Conservation (phyloP, 2,329 filamentous ascomycete genomes). For the Volutella citrinella region DNA sequence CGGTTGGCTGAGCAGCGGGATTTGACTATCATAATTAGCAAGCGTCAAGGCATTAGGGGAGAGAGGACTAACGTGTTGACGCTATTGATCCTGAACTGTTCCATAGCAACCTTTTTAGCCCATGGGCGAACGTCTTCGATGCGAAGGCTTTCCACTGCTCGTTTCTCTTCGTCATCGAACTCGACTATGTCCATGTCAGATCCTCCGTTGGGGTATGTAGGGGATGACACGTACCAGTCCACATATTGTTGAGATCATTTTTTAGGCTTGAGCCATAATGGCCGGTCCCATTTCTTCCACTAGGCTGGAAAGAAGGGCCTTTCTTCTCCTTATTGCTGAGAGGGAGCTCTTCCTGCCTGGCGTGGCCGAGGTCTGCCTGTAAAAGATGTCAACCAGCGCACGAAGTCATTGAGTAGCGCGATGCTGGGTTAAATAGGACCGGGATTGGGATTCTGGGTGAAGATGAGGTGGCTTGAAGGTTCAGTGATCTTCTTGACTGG, state of each 20-base stretch:
- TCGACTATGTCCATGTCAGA: too few relatives aligned
- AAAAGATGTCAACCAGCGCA: background rate
- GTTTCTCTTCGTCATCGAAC: constrained; percentile 20
- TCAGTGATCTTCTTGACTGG: too few relatives aligned
- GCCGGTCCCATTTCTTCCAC: constrained; percentile 7
- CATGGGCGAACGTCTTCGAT: constrained; percentile 18
- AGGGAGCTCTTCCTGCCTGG: constrained; percentile 23
- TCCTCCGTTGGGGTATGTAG: too few relatives aligned
- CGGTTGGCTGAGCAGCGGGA: too few relatives aligned
- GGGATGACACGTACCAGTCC: constrained; percentile 14
- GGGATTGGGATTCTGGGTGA: background rate
- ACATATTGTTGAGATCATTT: constrained; percentile 5
- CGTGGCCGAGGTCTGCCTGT: constrained; percentile 21
- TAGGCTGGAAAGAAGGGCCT: constrained; percentile 12
- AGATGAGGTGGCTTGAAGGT: too few relatives aligned
- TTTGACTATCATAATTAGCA: too few relatives aligned
- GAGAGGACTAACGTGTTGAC: background rate
- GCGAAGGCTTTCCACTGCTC: constrained; percentile 19
- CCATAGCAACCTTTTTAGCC: constrained; percentile 9
- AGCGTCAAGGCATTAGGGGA: too few relatives aligned
- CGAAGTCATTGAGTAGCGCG: background rate
- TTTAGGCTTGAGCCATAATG: constrained; percentile 5
- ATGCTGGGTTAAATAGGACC: constrained; percentile 4
- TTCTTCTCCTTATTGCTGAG: constrained; percentile 9
- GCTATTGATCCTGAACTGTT: constrained; percentile 1